Evolutionary conservation across 805 yeast species (phyloP), one percentile per base, ranked within the genome.

Genomic region (Zygosaccharomyces gambellarensis): DNA sequence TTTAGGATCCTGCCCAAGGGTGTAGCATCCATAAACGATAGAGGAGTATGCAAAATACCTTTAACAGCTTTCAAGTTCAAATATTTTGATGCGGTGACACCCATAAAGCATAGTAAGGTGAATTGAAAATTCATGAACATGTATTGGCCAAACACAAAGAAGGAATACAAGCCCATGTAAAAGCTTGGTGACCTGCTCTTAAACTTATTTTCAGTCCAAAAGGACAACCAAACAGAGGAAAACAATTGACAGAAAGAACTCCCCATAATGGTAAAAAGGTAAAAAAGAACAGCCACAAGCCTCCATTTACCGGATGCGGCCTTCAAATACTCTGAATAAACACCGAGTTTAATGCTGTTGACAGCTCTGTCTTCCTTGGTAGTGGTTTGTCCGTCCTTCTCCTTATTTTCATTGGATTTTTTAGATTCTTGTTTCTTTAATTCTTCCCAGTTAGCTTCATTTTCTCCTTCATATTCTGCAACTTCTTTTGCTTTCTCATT

Each of bases 1-100:
- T 87, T 89, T 61, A 89, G 72, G 51, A 89, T 83, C 59, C 96
- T 78, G 3, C 97, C 96, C 68, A 87, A 73, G 2, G 97, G 97
- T 0, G 95, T 85, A 4, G 89, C 82, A 64, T 89, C 96, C 72
- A 88, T 79, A 61, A 78, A 89, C 0, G 84, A 69, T 92, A 87
- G 86, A 38, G 95, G 95, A 1, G 94, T 83, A 52, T 82, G 83
- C 51, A 89, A 69, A 14, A 89, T 72, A 39, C 75, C 76, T 39
- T 76, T 68, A 29, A 83, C 74, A 3, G 95, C 90, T 41, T 58
- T 57, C 31, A 83, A 69, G 59, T 87, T 88, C 60, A 89, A 72
- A 38, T 61, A 64, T 47, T 72, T 77, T 4, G 87, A 73, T 2
- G 90, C 81, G 48, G 77, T 65, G 48, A 75, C 71, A 28, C 77